Evolutionary conservation across 805 yeast genomes (phyloP).

Genomic region (Candida taoyuanica): DNA sequence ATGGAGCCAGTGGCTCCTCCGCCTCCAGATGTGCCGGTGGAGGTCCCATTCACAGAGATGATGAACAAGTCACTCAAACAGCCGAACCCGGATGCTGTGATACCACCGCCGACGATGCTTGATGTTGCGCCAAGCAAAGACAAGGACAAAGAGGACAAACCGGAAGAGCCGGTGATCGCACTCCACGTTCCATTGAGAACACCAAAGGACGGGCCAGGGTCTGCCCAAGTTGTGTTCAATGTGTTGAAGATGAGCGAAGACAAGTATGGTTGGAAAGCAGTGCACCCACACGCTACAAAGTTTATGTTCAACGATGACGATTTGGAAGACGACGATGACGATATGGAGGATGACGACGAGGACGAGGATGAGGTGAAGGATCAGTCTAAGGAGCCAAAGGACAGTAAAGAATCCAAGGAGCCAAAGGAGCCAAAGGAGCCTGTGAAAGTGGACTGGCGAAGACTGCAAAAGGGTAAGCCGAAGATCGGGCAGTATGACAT

Average conservation of each 20-base stretch:
- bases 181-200: slow-evolving; percentile 48
- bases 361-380: slow-evolving; percentile 34
- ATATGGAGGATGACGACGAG: slow-evolving; percentile 35
- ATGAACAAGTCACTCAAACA: slow-evolving; percentile 20
- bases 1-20: too few relatives aligned
- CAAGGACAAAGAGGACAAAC: not conserved
- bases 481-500: slow-evolving; percentile 88
- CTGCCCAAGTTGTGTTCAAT: slow-evolving; percentile 63
- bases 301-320: slow-evolving; percentile 55
- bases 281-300: slow-evolving; percentile 63
- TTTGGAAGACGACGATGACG: slow-evolving; percentile 43
- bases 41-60: slow-evolving; percentile 16
- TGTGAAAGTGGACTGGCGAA: slow-evolving; percentile 39
- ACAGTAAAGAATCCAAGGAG: too few relatives aligned
- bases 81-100: slow-evolving; percentile 16
- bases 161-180: slow-evolving; percentile 47
- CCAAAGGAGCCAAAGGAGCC: slow-evolving; percentile 21
- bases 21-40: not conserved
- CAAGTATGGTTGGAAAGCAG: slow-evolving; percentile 72
- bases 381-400: too few relatives aligned
- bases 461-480: slow-evolving; percentile 51
- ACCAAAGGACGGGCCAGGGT: slow-evolving; percentile 50
- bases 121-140: slow-evolving; percentile 6
- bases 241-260: slow-evolving; percentile 74
- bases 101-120: slow-evolving; percentile 18